Conservation (phyloP, 495 filamentous ascomycete species). For the Penicillium maclennaniae region DNA sequence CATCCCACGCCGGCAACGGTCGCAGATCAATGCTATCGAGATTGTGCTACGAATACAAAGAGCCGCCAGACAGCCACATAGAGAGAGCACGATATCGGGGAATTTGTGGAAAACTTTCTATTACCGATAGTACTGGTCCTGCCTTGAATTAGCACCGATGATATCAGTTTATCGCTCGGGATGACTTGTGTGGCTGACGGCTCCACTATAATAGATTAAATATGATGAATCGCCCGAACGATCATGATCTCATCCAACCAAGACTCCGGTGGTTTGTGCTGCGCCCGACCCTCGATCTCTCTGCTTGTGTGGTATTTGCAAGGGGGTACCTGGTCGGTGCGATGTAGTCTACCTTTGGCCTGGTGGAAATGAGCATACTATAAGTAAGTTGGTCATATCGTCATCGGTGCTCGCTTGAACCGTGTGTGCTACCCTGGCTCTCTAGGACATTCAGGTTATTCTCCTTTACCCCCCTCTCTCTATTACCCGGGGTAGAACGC, state of each 20-base stretch:
- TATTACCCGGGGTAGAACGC: not conserved
- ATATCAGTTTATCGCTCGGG: constrained; percentile 16
- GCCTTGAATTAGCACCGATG: not conserved
- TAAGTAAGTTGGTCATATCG: not conserved
- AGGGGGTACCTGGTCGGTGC: constrained; percentile 3
- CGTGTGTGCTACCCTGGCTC: not conserved
- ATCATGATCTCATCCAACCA: constrained; percentile 31
- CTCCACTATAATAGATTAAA: constrained; percentile 35
- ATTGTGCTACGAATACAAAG: not conserved
- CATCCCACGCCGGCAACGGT: constrained; percentile 12
- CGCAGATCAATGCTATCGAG: not conserved
- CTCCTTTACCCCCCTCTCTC: not conserved
- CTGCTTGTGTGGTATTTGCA: not conserved
- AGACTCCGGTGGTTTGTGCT: constrained; percentile 9
- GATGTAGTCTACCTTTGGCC: constrained; percentile 1
- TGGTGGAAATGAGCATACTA: not conserved
- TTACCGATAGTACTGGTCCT: not conserved
- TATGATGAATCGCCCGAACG: constrained; percentile 25
- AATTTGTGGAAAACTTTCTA: not conserved
- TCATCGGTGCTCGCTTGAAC: not conserved
- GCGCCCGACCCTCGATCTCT: constrained; percentile 5
- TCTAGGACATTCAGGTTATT: not conserved
- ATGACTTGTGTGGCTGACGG: constrained; percentile 31
- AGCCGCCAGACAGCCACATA: not conserved
- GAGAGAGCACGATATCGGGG: not conserved